Percentiles rank a stretch among this genome's conserved stretches.
These are phyloP conservation scores for Talaromyces thailandensis DNA, from an alignment of 495 filamentous ascomycete genomes.

Conservation along the genomic window DNA sequence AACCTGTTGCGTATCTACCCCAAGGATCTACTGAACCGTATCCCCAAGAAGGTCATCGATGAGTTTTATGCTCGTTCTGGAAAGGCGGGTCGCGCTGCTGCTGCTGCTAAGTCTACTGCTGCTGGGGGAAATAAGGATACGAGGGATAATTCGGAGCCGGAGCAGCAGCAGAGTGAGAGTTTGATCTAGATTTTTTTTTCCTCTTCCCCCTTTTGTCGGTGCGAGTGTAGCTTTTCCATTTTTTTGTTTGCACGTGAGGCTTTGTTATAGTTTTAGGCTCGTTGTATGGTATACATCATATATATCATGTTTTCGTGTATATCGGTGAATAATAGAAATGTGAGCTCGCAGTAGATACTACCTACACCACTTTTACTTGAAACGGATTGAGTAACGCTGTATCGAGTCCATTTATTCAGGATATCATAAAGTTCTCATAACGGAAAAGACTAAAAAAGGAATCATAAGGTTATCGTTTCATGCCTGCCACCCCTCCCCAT, in stretches of 20 bases:
- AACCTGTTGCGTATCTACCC: slow-evolving; percentile 91
- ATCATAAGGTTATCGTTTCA: not conserved
- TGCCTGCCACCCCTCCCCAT: not conserved
- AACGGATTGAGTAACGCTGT: too few species aligned
- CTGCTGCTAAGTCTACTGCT: slow-evolving; percentile 23
- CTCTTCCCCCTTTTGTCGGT: not conserved
- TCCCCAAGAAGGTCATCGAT: slow-evolving; percentile 86
- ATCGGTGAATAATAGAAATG: not conserved
- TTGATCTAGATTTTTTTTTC: not conserved
- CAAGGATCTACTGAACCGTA: slow-evolving; percentile 94
- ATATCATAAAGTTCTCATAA: not conserved
- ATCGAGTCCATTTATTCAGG: too few species aligned
- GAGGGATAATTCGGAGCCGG: slow-evolving; percentile 55
- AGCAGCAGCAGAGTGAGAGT: slow-evolving; percentile 41
- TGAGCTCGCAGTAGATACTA: not conserved
- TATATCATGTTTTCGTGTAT: not conserved
- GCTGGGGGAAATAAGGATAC: slow-evolving; percentile 53
- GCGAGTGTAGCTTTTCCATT: not conserved
- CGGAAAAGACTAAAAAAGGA: not conserved
- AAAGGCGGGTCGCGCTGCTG: slow-evolving; percentile 44
- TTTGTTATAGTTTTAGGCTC: not conserved
- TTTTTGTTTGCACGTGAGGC: not conserved
- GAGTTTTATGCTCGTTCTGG: slow-evolving; percentile 80
- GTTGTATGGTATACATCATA: not conserved
- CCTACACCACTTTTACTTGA: not conserved